phyloP scores from a whole-genome alignment of 2,329 filamentous ascomycete species.

The Annulohypoxylon truncatum region DNA sequence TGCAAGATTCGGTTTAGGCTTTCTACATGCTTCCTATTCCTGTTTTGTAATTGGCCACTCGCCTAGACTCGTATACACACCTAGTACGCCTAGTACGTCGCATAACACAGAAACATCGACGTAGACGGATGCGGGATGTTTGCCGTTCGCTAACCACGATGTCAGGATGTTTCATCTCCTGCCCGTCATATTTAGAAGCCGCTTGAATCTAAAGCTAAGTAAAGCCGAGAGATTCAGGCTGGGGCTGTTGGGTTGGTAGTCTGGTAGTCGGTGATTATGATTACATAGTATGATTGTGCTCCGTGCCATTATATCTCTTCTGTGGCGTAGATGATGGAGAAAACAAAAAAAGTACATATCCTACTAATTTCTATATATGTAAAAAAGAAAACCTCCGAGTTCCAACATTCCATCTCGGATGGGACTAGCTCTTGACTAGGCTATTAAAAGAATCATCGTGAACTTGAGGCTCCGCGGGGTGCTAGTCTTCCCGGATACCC shows the following conservation, averaged over 20 bases:
- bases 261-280: slow-evolving; percentile 11
- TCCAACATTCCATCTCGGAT: slow-evolving; percentile 19
- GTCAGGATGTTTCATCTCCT: slow-evolving; percentile 35
- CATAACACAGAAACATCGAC: background rate
- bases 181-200: slow-evolving; percentile 30
- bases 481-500: slow-evolving; percentile 1
- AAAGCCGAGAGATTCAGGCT: slow-evolving; percentile 13
- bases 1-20: slow-evolving; percentile 25
- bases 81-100: background rate
- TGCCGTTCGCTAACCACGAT: slow-evolving; percentile 12
- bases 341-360: background rate
- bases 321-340: slow-evolving; percentile 32
- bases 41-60: slow-evolving; percentile 14
- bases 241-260: background rate
- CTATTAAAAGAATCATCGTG: slow-evolving; percentile 23
- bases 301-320: slow-evolving; percentile 21
- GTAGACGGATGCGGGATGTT: slow-evolving; percentile 16
- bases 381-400: slow-evolving; percentile 30
- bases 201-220: background rate
- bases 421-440: slow-evolving; percentile 20
- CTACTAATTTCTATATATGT: background rate
- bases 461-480: slow-evolving; percentile 28
- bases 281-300: no score
- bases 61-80: slow-evolving; percentile 19
- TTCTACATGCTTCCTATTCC: slow-evolving; percentile 26